Conservation (phyloP, 2,329 filamentous ascomycete species). For the Leptosphaerulina australis region DNA sequence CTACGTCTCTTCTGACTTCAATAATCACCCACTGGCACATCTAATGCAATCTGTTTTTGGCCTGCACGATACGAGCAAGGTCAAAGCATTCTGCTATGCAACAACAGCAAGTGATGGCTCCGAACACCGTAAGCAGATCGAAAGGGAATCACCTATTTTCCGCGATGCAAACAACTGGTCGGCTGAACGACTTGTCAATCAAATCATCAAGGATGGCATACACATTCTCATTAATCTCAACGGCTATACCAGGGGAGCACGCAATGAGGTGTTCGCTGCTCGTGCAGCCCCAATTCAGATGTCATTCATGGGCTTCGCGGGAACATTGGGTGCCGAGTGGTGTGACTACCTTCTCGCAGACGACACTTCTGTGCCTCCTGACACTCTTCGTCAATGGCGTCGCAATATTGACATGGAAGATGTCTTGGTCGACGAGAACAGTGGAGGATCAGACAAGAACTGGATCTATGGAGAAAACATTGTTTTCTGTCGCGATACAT, state of each 20-base stretch:
- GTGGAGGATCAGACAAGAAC: slow-evolving; percentile 70
- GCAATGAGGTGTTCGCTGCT: slow-evolving; percentile 96
- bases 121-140: slow-evolving; percentile 87
- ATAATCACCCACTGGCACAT: slow-evolving; percentile 95
- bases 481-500: slow-evolving; percentile 90
- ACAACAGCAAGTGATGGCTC: slow-evolving; percentile 92
- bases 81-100: slow-evolving; percentile 91
- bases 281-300: slow-evolving; percentile 95
- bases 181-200: slow-evolving; percentile 79
- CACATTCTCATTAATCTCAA: slow-evolving; percentile 98
- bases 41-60: slow-evolving; percentile 99
- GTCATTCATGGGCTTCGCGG: slow-evolving; percentile 99
- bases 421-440: slow-evolving; percentile 65
- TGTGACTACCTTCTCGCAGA: slow-evolving; percentile 97
- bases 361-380: slow-evolving; percentile 79
- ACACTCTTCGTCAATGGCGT: slow-evolving; percentile 80
- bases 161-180: slow-evolving; percentile 87
- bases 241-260: slow-evolving; percentile 93
- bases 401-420: slow-evolving; percentile 77
- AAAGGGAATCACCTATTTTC: slow-evolving; percentile 89
- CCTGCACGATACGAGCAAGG: slow-evolving; percentile 74
- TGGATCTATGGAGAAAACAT: slow-evolving; percentile 99
- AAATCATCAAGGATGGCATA: slow-evolving; percentile 85
- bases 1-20: slow-evolving; percentile 98
- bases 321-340: slow-evolving; percentile 95